Conservation (phyloP, 495 filamentous ascomycete species). For the Podospora tetraspora region DNA sequence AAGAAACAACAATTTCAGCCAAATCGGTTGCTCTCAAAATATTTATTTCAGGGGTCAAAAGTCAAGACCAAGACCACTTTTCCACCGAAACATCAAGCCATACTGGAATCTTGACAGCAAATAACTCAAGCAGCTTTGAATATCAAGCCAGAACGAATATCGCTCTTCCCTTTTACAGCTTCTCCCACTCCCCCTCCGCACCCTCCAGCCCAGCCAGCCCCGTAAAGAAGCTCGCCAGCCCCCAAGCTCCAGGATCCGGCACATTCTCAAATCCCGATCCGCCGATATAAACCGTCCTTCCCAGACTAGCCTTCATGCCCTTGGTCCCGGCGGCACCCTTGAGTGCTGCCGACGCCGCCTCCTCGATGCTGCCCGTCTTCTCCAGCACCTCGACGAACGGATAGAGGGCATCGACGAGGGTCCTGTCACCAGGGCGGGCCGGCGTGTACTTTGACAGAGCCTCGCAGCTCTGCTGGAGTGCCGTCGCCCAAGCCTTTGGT, state of each 20-base stretch:
- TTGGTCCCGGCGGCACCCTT: slow-evolving; percentile 77
- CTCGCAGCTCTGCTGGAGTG: slow-evolving; percentile 63
- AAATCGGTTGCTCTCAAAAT: background rate
- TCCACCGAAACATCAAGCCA: too few species aligned
- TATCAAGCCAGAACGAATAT: too few species aligned
- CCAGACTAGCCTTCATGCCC: slow-evolving; percentile 84
- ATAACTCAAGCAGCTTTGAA: background rate
- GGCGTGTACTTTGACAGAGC: slow-evolving; percentile 81
- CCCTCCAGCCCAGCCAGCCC: slow-evolving; percentile 56
- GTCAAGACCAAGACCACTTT: background rate
- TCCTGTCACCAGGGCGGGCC: slow-evolving; percentile 81
- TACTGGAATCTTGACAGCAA: background rate
- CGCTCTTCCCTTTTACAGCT: slow-evolving; percentile 54
- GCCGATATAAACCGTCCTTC: slow-evolving; percentile 86
- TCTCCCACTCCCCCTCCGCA: slow-evolving; percentile 23
- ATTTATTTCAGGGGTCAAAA: background rate
- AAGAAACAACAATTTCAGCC: background rate
- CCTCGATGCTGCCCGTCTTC: slow-evolving; percentile 55
- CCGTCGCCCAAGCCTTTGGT: slow-evolving; percentile 65
- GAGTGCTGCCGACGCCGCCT: slow-evolving; percentile 69
- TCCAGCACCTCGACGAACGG: slow-evolving; percentile 75
- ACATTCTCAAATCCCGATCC: slow-evolving; percentile 74
- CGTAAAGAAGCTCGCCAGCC: slow-evolving; percentile 70
- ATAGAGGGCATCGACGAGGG: slow-evolving; percentile 81
- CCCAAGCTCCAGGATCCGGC: slow-evolving; percentile 89